Evolutionary conservation across 2,329 filamentous ascomycete species (phyloP), one percentile per base, ranked within the genome.

Genomic region (Cytospora chrysosperma): DNA sequence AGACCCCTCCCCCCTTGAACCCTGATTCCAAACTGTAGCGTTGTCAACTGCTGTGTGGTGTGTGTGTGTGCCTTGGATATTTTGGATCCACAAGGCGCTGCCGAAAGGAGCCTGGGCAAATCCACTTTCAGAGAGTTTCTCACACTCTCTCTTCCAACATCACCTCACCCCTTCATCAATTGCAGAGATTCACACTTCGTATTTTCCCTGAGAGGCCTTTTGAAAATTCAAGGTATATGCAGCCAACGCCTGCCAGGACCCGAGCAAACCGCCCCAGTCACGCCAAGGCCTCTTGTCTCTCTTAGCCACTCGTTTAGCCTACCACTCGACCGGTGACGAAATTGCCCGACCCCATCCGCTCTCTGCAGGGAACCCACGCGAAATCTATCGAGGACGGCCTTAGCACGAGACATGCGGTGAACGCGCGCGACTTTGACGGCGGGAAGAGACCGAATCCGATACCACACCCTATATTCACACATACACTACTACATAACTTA

Each of bases 321-420:
- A 60, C 60, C 55, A 28, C 26, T 49, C 50, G 40, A 61, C 50
- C 56, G 56, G 62, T 60, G 62, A 63, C 62, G 62, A 54, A 37
- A 61, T 52, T 50, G 43, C 43, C 49, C 32, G 30, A 21, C 51
- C 51, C 43, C 51, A 47, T 51, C 56, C 56, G 37, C 56, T 27
- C 57, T 60, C 61, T 63, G 61, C 61, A 51, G 56, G 19, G 40
- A 47, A 51, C 61, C 61, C 59, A 40, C 59, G 51, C 47, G 37
- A 40, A 47, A 50, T 40, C 51, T 15, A 24, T 15, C 34, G 34
- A 56, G 30, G 37, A 50, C 56, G 52, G 40, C 17, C 53, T 56
- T 37, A 57, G 56, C 49, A 54, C 56, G 37, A 28, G 62, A 52
- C 26, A 51, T 52, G 56, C 54, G 62, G 51, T 56, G 56, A 55